Base-by-base conservation (phyloP, 208 protist species). In the Trypanosoma platydactyli region DNA sequence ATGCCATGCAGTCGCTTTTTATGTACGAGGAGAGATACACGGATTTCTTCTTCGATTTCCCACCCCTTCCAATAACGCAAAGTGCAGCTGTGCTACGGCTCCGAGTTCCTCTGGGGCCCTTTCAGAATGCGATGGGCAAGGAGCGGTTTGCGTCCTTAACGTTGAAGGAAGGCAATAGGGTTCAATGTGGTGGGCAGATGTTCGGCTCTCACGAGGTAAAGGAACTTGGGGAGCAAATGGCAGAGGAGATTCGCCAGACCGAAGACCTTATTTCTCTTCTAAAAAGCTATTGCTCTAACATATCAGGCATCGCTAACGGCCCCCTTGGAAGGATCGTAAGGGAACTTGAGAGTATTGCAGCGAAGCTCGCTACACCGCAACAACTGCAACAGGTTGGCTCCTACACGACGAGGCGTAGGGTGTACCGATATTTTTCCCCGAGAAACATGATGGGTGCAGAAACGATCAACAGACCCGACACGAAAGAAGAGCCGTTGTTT, bases 41-140 rank as follows among this genome's bases (percentile, higher is more conserved):
- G 35, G 85, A 91, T 64, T 81, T 79, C 45, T 94, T 91, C 59
- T 94, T 91, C 62, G 88, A 94, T 62, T 90, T 83, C 44, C 55
- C 66, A 13, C 76, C 65, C 29, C 42, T 54, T 12, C 62, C 71
- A 0, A 55, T 94, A 5, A 68, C 69, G 52, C 64, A 76, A 45
- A 46, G 63, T 12, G 68, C 63, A 44, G 74, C 71, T 13, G 71
- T 89, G 15, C 76, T 91, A 44, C 83, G 88, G 25, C 65, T 94
- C 64, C 88, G 88, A 44, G 80, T 91, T 3, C 81, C 78, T 18
- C 33, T 38, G 33, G 33, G 33, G 79, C 66, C 53, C 16, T 41
- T n/a, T 69, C 69, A 38, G 46, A 49, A 1, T 3, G 48, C 35
- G 27, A 60, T 33, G 24, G 27, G 35, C 33, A 42, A 11, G 35